A percentile compares a stretch with the other conserved stretches of the same genome.
These are phyloP conservation scores for Athelia psychrophila DNA, from an alignment of 1,284 basidiomycete species.

Conservation along the genomic window DNA sequence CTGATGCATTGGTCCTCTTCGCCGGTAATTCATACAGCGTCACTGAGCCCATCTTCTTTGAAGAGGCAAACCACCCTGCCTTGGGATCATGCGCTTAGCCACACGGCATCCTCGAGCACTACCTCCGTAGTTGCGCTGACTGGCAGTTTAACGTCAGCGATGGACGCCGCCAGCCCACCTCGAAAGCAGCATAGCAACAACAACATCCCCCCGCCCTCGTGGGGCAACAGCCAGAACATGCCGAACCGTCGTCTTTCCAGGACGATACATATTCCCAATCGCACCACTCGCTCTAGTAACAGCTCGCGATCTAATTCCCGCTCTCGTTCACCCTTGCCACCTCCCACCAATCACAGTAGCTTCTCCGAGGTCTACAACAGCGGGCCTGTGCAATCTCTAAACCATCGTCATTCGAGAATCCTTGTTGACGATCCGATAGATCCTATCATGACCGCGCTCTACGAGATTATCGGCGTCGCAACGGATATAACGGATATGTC, in stretches of 20 bases:
- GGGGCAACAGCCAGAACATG: slow-evolving; percentile 51
- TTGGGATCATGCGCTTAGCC: slow-evolving; percentile 57
- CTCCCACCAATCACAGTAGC: slow-evolving; percentile 57
- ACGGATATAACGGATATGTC: slow-evolving; percentile 94
- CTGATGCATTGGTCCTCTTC: slow-evolving; percentile 56
- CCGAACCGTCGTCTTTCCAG: slow-evolving; percentile 75
- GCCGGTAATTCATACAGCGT: slow-evolving; percentile 56
- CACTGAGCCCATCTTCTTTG: slow-evolving; percentile 63
- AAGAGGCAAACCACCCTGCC: slow-evolving; percentile 64
- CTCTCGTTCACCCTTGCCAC: slow-evolving; percentile 92
- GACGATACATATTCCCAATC: slow-evolving; percentile 73
- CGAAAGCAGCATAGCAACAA: slow-evolving; percentile 53
- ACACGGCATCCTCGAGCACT: slow-evolving; percentile 48
- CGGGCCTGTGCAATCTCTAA: slow-evolving; percentile 45
- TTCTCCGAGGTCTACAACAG: slow-evolving; percentile 53
- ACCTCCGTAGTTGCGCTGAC: slow-evolving; percentile 54
- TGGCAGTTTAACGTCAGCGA: slow-evolving; percentile 45
- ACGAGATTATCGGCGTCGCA: slow-evolving; percentile 92
- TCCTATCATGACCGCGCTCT: slow-evolving; percentile 89
- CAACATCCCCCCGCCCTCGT: slow-evolving; percentile 44
- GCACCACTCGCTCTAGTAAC: slow-evolving; percentile 66
- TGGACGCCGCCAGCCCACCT: slow-evolving; percentile 54
- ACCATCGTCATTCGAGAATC: slow-evolving; percentile 71
- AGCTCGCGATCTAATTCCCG: slow-evolving; percentile 96
- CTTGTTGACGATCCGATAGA: slow-evolving; percentile 78